Evolutionary conservation across 2,329 filamentous ascomycete species (phyloP).

Genomic region (Apiospora saccharicola): DNA sequence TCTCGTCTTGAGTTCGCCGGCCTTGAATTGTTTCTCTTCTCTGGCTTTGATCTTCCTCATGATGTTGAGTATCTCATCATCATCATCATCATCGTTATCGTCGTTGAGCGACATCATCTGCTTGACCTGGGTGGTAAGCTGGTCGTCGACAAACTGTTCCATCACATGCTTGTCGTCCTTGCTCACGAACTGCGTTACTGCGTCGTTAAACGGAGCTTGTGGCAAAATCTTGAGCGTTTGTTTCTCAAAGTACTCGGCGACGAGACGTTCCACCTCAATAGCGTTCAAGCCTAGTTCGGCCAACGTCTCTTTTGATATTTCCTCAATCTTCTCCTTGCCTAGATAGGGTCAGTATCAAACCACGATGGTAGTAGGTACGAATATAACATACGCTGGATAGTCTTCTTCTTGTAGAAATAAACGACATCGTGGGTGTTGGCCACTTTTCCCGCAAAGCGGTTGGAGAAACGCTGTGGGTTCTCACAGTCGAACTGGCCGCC

Average conservation of each 20-base stretch:
- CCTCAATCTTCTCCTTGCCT: slow-evolving; percentile 54
- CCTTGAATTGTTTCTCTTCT: slow-evolving; percentile 75
- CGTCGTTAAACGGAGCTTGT: slow-evolving; percentile 90
- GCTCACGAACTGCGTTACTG: slow-evolving; percentile 89
- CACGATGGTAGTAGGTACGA: background rate
- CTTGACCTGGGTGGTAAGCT: slow-evolving; percentile 73
- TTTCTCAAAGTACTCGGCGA: slow-evolving; percentile 84
- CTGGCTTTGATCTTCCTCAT: slow-evolving; percentile 77
- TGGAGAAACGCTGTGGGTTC: slow-evolving; percentile 95
- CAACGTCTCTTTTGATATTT: slow-evolving; percentile 70
- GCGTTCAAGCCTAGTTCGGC: slow-evolving; percentile 73
- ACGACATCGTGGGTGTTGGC: slow-evolving; percentile 95
- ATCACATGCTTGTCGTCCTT: slow-evolving; percentile 96
- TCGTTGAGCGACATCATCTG: slow-evolving; percentile 73
- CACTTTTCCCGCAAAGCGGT: slow-evolving; percentile 87
- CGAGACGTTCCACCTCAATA: slow-evolving; percentile 87
- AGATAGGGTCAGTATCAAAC: slow-evolving; percentile 29
- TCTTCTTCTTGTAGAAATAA: slow-evolving; percentile 90
- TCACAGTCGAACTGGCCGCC: slow-evolving; percentile 89
- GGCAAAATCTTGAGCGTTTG: slow-evolving; percentile 93
- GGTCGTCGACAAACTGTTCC: slow-evolving; percentile 79
- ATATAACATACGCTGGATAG: slow-evolving; percentile 53
- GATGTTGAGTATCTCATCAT: slow-evolving; percentile 73
- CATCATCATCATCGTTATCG: slow-evolving; percentile 69
- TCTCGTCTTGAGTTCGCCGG: slow-evolving; percentile 63